These are phyloP conservation scores for Citrus inodora DNA, from an alignment of 345 rosid genomes.

Conservation along the genomic window DNA sequence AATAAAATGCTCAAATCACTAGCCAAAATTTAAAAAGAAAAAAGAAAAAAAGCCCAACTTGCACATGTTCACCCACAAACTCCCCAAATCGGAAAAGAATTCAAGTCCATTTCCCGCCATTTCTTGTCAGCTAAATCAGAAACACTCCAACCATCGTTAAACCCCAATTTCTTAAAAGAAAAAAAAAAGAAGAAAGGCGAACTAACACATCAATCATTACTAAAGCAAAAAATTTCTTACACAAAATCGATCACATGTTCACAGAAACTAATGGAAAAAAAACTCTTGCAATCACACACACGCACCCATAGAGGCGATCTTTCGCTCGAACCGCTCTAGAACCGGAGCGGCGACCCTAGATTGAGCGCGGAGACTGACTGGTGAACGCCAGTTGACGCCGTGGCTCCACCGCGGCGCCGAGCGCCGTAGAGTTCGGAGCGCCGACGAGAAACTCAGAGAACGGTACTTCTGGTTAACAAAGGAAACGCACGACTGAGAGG, in stretches of 20 bases:
- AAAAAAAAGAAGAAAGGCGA: neutral
- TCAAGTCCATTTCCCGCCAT: neutral
- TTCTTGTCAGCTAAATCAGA: neutral
- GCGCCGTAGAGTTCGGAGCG: conserved; percentile 31
- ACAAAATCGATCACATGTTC: neutral
- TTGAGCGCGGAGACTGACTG: conserved; percentile 44
- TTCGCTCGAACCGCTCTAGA: conserved; percentile 46
- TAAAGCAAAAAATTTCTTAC: neutral
- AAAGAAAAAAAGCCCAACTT: neutral
- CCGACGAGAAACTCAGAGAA: conserved; percentile 37
- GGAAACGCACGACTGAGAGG: conserved; percentile 22
- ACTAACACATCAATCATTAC: neutral
- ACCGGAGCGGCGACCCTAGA: conserved; percentile 34
- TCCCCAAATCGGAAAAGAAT: neutral
- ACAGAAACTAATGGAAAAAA: neutral
- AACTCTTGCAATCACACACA: neutral
- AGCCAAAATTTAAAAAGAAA: neutral
- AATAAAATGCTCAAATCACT: neutral
- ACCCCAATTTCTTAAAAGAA: neutral
- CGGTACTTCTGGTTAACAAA: conserved; percentile 25
- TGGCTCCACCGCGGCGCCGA: conserved; percentile 43
- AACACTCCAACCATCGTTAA: neutral
- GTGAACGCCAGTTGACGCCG: conserved; percentile 33
- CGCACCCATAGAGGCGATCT: conserved; percentile 48
- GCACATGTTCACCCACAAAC: neutral